These are phyloP conservation scores for Yamadazyma pseudoaaseri DNA, from an alignment of 1,139 yeast species.

Conservation along the genomic window DNA sequence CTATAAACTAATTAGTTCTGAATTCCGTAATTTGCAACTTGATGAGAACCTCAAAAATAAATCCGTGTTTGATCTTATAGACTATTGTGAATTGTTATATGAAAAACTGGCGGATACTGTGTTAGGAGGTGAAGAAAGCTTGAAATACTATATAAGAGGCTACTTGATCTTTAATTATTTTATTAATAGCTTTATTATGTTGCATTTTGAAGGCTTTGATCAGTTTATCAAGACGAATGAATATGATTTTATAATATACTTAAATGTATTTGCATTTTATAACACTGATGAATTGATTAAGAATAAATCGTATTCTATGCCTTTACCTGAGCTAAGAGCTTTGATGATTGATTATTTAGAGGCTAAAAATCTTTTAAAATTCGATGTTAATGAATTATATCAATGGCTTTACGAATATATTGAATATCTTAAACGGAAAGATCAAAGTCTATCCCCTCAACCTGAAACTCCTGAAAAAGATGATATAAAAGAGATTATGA, in stretches of 20 bases:
- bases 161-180: slow-evolving; percentile 45
- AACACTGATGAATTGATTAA: slow-evolving; percentile 28
- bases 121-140: slow-evolving; percentile 19
- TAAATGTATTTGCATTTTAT: slow-evolving; percentile 45
- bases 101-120: slow-evolving; percentile 24
- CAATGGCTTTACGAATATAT: slow-evolving; percentile 43
- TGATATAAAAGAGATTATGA: not conserved
- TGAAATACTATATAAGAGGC: slow-evolving; percentile 34
- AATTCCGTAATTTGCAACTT: slow-evolving; percentile 37
- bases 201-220: slow-evolving; percentile 46
- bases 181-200: slow-evolving; percentile 43
- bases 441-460: no score
- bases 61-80: slow-evolving; percentile 45
- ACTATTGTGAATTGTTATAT: slow-evolving; percentile 39
- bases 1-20: slow-evolving; percentile 30
- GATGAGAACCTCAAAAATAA: slow-evolving; percentile 29
- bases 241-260: slow-evolving; percentile 43
- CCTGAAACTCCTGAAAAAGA: slow-evolving; percentile 4
- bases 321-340: slow-evolving; percentile 24
- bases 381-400: slow-evolving; percentile 38
- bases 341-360: slow-evolving; percentile 32
- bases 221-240: slow-evolving; percentile 38
- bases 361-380: slow-evolving; percentile 30
- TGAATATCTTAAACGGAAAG: slow-evolving; percentile 37
- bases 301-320: slow-evolving; percentile 21